Evolutionary conservation across 805 yeast genomes (phyloP).

Genomic region (Candida sphagnicola): DNA sequence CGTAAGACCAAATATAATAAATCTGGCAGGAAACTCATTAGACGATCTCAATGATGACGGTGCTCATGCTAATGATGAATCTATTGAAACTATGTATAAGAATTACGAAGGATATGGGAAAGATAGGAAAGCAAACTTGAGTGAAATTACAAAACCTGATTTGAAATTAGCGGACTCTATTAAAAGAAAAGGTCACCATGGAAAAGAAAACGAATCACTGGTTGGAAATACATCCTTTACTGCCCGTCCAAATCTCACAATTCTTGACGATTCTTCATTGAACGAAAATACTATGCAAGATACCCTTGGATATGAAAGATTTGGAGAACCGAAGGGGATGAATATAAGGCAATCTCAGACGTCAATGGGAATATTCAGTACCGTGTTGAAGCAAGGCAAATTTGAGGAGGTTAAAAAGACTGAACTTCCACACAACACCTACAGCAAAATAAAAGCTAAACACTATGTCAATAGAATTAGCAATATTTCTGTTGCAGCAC

Average conservation of each 20-base stretch:
- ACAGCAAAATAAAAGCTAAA: neutral
- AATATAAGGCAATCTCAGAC: constrained; percentile 16
- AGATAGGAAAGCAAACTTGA: constrained; percentile 7
- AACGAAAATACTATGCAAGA: neutral
- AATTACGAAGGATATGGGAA: constrained; percentile 16
- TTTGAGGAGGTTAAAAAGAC: neutral
- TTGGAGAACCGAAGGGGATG: neutral
- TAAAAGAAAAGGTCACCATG: too few species aligned
- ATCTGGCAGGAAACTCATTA: constrained; percentile 17
- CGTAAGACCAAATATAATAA: constrained; percentile 20
- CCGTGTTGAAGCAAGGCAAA: constrained; percentile 7
- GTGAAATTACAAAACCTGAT: constrained; percentile 10
- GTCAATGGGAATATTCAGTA: constrained; percentile 30
- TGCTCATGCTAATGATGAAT: constrained; percentile 8
- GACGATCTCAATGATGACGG: constrained; percentile 20
- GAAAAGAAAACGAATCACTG: too few species aligned
- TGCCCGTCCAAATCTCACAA: too few species aligned
- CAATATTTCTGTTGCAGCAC: neutral
- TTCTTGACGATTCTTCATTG: neutral
- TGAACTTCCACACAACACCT: neutral
- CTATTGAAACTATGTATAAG: constrained; percentile 23
- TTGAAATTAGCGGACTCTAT: constrained; percentile 6
- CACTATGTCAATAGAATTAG: constrained; percentile 1
- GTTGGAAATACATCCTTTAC: too few species aligned
- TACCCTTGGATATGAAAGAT: neutral